phyloP scores from a whole-genome alignment of 2,329 filamentous ascomycete species.

The Hypoxylon rubiginosum region DNA sequence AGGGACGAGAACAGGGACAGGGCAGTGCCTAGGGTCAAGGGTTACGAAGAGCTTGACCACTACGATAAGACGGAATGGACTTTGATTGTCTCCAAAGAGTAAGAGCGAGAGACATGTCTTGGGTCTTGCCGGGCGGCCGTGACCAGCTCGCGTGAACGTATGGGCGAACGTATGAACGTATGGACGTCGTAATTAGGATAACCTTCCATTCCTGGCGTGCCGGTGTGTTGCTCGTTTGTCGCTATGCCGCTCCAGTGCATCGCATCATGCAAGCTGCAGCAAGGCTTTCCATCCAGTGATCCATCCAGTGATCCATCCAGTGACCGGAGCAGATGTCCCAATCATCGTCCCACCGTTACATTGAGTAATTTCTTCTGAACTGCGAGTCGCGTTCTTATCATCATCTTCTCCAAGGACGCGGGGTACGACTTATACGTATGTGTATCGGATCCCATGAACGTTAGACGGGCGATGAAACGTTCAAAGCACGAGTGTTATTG shows the following conservation, averaged over 20 bases:
- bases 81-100: constrained; percentile 31
- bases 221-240: constrained; percentile 21
- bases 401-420: constrained; percentile 25
- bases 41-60: constrained; percentile 24
- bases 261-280: constrained; percentile 40
- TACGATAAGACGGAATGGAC: constrained; percentile 40
- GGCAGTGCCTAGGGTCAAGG: constrained; percentile 21
- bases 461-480: not conserved
- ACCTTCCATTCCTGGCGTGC: constrained; percentile 49
- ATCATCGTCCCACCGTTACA: constrained; percentile 38
- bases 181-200: constrained; percentile 30
- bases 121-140: constrained; percentile 37
- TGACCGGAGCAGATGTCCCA: constrained; percentile 32
- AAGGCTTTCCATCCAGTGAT: constrained; percentile 27
- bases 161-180: constrained; percentile 35
- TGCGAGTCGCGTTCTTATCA: constrained; percentile 19
- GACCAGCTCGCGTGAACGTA: constrained; percentile 28
- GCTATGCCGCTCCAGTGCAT: constrained; percentile 21
- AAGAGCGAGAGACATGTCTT: constrained; percentile 42
- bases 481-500: not conserved
- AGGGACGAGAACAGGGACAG: constrained; percentile 16
- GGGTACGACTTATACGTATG: constrained; percentile 12
- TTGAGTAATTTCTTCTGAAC: constrained; percentile 29
- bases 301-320: constrained; percentile 3
- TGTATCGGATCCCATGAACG: constrained; percentile 15